Base-by-base conservation (phyloP, 129 eudicot species). In the Solidago caesia region DNA sequence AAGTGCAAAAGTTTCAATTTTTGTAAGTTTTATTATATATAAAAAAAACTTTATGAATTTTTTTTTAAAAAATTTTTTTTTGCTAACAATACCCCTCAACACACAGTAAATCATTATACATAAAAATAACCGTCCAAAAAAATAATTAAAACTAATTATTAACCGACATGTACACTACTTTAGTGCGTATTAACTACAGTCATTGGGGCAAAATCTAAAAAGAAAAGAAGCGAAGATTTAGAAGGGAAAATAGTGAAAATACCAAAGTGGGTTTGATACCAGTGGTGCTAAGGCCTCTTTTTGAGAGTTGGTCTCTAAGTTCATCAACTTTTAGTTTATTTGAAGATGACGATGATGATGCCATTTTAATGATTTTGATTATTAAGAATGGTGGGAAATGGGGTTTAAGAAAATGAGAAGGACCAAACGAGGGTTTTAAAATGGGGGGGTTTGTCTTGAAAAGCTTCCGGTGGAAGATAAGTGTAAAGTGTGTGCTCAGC, bases 211-310 rank as follows among this genome's bases (percentile, higher is more conserved):
- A 59, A 26, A 59, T 25, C 2, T 0, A 10, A 27, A 27, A 8
- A 26, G 39, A 21, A 4, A 49, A 3, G 33, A 64, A 70, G 25
- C 9, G 11, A 53, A 14, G 14, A n/a, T n/a, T 72, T 56, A 1
- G 26, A 15, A 53, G 15, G 9, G 16, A 12, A 33, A 45, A 16
- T 16, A 1, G 0, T n/a, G n/a, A n/a, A n/a, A n/a, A n/a, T 44
- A 92, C 98, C 94, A 92, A 71, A 7, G 83, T 76, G 61, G 92
- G 75, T 73, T 92, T 92, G 73, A 75, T 79, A 65, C 98, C 98
- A 74, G 88, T 14, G 68, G 87, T 92, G 78, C 83, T 78, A 71
- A 89, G 98, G 7, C 91, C 89, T 68, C 96, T 82, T 65, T 85
- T 76, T 58, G 94, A 70, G 56, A 92, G 94, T 44, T 87, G 78